Evolutionary conservation across 768 basidiomycete genomes (phyloP).

Genomic region (Russula abietina): DNA sequence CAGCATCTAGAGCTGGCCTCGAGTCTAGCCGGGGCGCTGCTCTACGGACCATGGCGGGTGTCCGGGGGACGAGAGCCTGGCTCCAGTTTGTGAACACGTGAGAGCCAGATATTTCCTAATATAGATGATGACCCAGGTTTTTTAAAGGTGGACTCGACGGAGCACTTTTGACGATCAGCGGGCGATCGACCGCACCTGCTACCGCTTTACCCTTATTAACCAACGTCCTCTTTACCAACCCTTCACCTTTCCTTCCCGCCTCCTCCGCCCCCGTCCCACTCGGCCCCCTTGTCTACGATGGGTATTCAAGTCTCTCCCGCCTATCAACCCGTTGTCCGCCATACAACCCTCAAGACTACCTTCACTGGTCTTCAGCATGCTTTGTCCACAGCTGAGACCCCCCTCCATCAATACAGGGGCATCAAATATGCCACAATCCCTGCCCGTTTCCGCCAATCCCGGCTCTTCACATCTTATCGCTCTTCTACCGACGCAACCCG

Average conservation of each 20-base stretch:
- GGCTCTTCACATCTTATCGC: slow-evolving; percentile 52
- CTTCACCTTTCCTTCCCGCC: neutral
- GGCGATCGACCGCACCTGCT: neutral
- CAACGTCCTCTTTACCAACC: neutral
- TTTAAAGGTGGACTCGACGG: neutral
- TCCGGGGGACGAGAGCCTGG: neutral
- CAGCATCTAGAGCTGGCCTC: neutral
- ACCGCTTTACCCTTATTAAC: neutral
- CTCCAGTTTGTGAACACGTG: neutral
- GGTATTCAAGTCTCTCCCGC: slow-evolving; percentile 15
- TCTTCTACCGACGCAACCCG: slow-evolving; percentile 54
- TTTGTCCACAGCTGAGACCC: slow-evolving; percentile 47
- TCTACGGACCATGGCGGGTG: too few species aligned
- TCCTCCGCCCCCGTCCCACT: neutral
- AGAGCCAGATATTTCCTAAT: slow-evolving; percentile 2
- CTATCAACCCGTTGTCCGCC: slow-evolving; percentile 38
- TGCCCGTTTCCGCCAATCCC: slow-evolving; percentile 70
- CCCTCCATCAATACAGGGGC: slow-evolving; percentile 67
- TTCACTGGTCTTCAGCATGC: slow-evolving; percentile 62
- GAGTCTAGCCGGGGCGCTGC: neutral
- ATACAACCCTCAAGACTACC: slow-evolving; percentile 51
- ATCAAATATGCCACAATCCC: slow-evolving; percentile 73
- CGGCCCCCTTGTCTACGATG: slow-evolving; percentile 12
- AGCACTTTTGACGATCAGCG: neutral
- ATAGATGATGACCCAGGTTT: neutral